Conservation (phyloP, 371 early-diverging fungal genomes). For the Thermomucor indicae-seudaticae region DNA sequence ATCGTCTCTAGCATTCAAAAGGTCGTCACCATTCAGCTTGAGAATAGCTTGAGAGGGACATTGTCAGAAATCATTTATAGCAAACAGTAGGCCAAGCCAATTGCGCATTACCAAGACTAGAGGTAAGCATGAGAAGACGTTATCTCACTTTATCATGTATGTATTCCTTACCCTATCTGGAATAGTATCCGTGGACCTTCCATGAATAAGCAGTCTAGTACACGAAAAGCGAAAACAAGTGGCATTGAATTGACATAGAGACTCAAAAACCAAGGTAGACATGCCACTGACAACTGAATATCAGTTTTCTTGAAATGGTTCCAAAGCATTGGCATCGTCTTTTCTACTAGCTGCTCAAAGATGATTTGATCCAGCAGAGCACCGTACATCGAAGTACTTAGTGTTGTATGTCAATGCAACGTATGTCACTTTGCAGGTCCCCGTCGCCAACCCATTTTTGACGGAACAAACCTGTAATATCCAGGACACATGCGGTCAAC, state of each 20-base stretch:
- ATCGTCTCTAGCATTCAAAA: constrained; percentile 85
- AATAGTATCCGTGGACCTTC: constrained; percentile 93
- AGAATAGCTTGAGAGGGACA: constrained; percentile 90
- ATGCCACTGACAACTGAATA: constrained; percentile 93
- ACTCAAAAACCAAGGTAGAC: constrained; percentile 95
- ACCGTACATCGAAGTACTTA: constrained; percentile 94
- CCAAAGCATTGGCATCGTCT: constrained; percentile 74
- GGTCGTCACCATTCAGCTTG: constrained; percentile 87
- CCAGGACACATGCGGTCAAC: constrained; percentile 90
- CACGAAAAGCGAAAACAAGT: constrained; percentile 78
- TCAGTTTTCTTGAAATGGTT: constrained; percentile 80
- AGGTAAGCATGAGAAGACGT: background rate
- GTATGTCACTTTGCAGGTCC: background rate
- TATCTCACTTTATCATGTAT: background rate
- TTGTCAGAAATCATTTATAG: background rate
- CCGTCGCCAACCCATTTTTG: background rate
- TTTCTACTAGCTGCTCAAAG: constrained; percentile 82
- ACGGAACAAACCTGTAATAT: constrained; percentile 70
- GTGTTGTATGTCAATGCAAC: background rate
- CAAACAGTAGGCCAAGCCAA: background rate
- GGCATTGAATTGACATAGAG: constrained; percentile 94
- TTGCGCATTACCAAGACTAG: background rate
- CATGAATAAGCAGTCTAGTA: constrained; percentile 92
- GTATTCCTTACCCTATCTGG: constrained; percentile 72
- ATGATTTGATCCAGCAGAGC: constrained; percentile 94